Conservation (phyloP, 2,329 filamentous ascomycete genomes). For the Pestalotiopsis sp. region DNA sequence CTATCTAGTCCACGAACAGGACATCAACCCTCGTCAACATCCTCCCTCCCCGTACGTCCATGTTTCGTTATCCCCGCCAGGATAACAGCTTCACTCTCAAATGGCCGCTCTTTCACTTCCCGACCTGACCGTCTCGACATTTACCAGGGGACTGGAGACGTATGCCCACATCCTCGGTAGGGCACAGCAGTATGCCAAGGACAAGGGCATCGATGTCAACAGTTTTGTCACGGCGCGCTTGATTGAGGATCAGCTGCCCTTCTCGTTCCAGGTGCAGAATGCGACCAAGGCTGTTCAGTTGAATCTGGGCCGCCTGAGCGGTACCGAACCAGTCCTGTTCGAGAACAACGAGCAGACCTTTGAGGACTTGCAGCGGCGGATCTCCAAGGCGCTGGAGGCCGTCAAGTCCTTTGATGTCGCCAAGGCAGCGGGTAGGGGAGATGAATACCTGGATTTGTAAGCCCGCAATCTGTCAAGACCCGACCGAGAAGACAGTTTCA, state of each 20-base stretch:
- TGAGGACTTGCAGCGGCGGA: conserved; percentile 34
- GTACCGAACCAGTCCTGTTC: conserved; percentile 32
- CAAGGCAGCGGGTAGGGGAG: conserved; percentile 30
- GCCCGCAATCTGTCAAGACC: background rate
- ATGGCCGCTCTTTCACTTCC: background rate
- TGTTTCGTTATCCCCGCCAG: background rate
- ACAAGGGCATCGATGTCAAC: conserved; percentile 10
- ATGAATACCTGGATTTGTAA: conserved; percentile 25
- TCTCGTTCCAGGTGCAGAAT: conserved; percentile 12
- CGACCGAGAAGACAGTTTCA: background rate
- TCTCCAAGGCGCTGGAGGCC: conserved; percentile 32
- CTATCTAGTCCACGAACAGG: background rate
- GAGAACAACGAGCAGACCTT: conserved; percentile 32
- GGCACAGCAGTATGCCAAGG: conserved; percentile 4
- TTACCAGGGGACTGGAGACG: conserved; percentile 8
- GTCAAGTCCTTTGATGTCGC: conserved; percentile 25
- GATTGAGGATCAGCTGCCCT: conserved; percentile 12
- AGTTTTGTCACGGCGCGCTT: conserved; percentile 6
- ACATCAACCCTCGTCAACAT: background rate
- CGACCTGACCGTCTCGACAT: conserved; percentile 6
- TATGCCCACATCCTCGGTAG: conserved; percentile 7
- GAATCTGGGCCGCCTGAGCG: conserved; percentile 28
- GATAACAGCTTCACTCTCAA: background rate
- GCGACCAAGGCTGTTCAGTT: conserved; percentile 30
- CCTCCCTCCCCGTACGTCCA: background rate